Evolutionary conservation across 148 eudicot species (phyloP).

Genomic region (Heliosperma pusillum): DNA sequence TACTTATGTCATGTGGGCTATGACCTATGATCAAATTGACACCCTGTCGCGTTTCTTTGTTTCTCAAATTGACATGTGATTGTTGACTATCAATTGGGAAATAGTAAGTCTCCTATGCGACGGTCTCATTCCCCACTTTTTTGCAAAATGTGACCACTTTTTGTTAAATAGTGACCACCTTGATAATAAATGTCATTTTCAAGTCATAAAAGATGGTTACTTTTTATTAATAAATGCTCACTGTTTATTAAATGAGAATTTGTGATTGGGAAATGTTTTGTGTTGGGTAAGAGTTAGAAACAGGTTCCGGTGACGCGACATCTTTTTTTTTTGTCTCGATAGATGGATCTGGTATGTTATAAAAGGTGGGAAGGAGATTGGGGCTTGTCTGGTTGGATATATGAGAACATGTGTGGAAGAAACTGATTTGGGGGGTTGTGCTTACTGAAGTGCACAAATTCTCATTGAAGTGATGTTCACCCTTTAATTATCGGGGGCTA

Average conservation of each 20-base stretch:
- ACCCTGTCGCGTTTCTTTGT: not conserved
- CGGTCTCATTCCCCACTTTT: no score
- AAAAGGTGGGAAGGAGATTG: not conserved
- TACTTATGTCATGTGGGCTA: not conserved
- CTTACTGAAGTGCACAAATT: no score
- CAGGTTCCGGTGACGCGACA: not conserved
- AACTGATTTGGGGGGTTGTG: no score
- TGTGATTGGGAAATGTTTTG: not conserved
- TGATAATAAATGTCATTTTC: no score
- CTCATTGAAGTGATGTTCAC: no score
- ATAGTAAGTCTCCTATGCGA: no score
- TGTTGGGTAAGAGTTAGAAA: not conserved
- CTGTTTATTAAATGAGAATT: no score
- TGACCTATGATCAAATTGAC: not conserved
- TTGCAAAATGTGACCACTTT: no score
- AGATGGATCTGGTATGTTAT: not conserved
- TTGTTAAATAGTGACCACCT: no score
- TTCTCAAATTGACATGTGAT: not conserved
- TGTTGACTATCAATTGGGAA: not conserved
- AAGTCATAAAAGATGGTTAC: no score
- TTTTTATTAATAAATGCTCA: no score
- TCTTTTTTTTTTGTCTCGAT: not conserved
- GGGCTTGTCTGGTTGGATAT: not conserved
- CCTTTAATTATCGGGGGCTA: no score
- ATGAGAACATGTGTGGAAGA: not conserved